Evolutionary conservation across 2,329 filamentous ascomycete species (phyloP), one percentile per base, ranked within the genome.

Genomic region (Dendryphion nanum): DNA sequence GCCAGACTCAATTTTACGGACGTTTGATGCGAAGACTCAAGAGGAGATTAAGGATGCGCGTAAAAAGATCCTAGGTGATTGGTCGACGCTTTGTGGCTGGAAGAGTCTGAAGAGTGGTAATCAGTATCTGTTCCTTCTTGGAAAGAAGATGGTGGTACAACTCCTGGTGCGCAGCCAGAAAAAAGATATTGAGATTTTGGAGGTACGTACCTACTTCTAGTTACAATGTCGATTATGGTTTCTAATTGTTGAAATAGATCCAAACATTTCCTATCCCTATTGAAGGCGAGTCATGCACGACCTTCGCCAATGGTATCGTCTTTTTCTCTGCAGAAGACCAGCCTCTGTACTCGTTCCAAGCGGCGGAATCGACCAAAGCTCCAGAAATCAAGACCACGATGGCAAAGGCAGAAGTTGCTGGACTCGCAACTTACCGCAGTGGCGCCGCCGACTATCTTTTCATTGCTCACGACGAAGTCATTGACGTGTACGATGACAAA

Each of bases 41-140:
- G 28, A 35, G 4, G 41, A 47, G 35, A 35, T 60, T 3, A 13
- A 41, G 2, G 43, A 49, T 12, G 51, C 56, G 10, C 38, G 49
- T 10, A 60, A 57, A 42, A 51, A 45, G 7, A 38, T 53, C 21
- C 38, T 60, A 6, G 57, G 58, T 4, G 57, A 61, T 28, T 60
- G 57, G 58, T 59, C 55, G 18, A 50, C 51, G 5, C 45, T 53
- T 7, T 58, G 58, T 14, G 44, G 41, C n/a, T 61, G 58, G 58
- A 48, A 49, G 5, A 60, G 53, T 24, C 35, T 36, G 10, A 42
- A 45, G 15, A 60, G 57, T 17, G 54, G 54, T 1, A 42, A 57
- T 12, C 51, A 37, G 24, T 60, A 61, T 28, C 20, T 60, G 5
- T 61, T 57, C 33, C 18, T 61, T 7, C 60, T 61, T 29, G 58